A percentile compares a stretch with the other conserved stretches of the same genome.
Evolutionary conservation across 345 rosid genomes (phyloP).

Genomic region (Arabis hirsuta): DNA sequence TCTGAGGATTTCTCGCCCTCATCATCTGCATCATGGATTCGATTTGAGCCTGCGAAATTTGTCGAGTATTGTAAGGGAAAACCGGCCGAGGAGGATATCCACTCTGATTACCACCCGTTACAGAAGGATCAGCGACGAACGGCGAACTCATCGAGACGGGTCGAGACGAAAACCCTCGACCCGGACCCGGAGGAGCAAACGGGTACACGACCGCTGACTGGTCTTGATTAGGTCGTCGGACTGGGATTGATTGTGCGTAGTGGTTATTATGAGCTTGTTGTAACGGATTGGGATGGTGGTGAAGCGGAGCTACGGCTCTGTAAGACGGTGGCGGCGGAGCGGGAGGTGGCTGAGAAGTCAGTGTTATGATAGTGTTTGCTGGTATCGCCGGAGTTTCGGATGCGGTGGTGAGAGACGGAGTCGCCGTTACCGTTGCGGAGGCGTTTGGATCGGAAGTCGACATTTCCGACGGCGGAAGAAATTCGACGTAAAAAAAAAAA

Average conservation of each 20-base stretch:
- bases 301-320: slow-evolving; percentile 30
- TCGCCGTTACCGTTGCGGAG: slow-evolving; percentile 27
- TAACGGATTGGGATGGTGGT: slow-evolving; percentile 33
- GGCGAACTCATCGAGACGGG: slow-evolving; percentile 43
- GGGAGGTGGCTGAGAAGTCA: slow-evolving; percentile 18
- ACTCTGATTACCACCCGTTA: slow-evolving; percentile 37
- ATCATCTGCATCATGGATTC: slow-evolving; percentile 45
- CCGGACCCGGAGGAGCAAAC: slow-evolving; percentile 70
- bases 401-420: slow-evolving; percentile 27
- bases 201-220: slow-evolving; percentile 53
- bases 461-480: slow-evolving; percentile 38
- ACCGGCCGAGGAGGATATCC: slow-evolving; percentile 47
- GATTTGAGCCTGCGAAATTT: slow-evolving; percentile 34
- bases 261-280: slow-evolving; percentile 38
- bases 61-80: slow-evolving; percentile 27
- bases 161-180: slow-evolving; percentile 64
- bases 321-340: slow-evolving; percentile 34
- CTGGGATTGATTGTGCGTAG: slow-evolving; percentile 24
- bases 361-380: background rate
- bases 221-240: slow-evolving; percentile 32
- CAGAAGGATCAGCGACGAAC: slow-evolving; percentile 40
- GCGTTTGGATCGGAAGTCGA: slow-evolving; percentile 39
- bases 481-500: too few species aligned
- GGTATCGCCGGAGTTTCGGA: background rate
- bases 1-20: slow-evolving; percentile 43